Evolutionary conservation across 2,329 filamentous ascomycete species (phyloP), one percentile per base, ranked within the genome.

Genomic region (Metarhizium robertsii): DNA sequence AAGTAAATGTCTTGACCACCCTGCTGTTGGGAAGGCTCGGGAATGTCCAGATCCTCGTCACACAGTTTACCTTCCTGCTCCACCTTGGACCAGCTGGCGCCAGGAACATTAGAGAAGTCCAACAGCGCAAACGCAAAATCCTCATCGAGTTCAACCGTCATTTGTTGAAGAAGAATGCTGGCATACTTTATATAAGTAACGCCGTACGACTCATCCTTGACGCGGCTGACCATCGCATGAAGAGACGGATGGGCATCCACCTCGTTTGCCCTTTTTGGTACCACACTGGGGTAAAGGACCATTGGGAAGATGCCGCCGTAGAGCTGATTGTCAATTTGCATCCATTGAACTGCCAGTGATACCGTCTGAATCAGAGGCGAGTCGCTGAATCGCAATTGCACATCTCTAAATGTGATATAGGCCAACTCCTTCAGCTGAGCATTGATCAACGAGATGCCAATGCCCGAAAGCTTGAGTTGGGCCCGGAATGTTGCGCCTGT

Each of bases 161-260:
- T 96, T 70, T 99, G 92, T 70, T 99, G 94, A 49, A 99, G 76
- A 36, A 99, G 76, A 49, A 99, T 72, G 0, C 92, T 96, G 25
- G 94, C 92, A 70, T 99, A 99, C 71, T 99, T 99, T 79, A 99
- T 92, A 72, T 99, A 99, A 10, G 96, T 76, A 25, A 99, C 94
- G 64, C 94, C 94, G 66, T 97, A 99, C 1, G 92, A 96, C 66
- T 99, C 92, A 65, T 99, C 94, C 75, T 99, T 99, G 69, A 99
- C 92, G 34, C 91, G 83, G 11, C 92, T 96, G 54, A 96, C 79
- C 79, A 92, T 92, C 14, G 86, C 85, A 65, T 96, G 92, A 67
- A 99, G 83, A 54, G 95, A 97, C 0, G 94, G 94, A 71, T 97
- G 94, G 1, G 92, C 87, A 61, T 97, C 94, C 67, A 96, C 94